Evolutionary conservation across 2,329 filamentous ascomycete genomes (phyloP).

Genomic region (Clarireedia monteithiana): DNA sequence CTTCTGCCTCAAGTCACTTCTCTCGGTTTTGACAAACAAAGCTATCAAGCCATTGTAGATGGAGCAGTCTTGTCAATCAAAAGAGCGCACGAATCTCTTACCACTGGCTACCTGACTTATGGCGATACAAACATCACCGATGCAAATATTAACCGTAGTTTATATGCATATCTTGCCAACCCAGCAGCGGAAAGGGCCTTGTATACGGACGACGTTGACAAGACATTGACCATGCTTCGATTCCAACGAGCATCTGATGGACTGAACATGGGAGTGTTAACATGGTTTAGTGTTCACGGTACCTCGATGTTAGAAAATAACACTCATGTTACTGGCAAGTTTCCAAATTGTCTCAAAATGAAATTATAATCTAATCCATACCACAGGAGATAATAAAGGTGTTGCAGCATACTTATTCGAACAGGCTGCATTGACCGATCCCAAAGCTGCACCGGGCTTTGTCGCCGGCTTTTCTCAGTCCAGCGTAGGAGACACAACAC

Average conservation of each 20-base stretch:
- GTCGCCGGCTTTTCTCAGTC: conserved; percentile 89
- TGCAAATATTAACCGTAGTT: conserved; percentile 82
- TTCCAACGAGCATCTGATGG: conserved; percentile 67
- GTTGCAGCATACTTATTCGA: conserved; percentile 83
- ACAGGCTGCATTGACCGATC: conserved; percentile 48
- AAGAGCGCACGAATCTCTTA: conserved; percentile 65
- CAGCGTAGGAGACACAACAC: conserved; percentile 83
- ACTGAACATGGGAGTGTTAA: conserved; percentile 71
- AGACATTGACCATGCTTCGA: conserved; percentile 69
- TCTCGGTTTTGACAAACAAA: conserved; percentile 75
- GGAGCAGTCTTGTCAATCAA: conserved; percentile 75
- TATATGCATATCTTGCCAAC: conserved; percentile 81
- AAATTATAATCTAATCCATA: background rate
- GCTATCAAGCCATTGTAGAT: conserved; percentile 84
- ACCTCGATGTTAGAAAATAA: conserved; percentile 89
- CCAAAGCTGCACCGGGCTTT: conserved; percentile 57
- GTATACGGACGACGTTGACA: conserved; percentile 59
- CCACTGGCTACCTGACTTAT: conserved; percentile 58
- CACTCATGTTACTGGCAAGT: conserved; percentile 66
- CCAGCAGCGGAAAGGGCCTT: conserved; percentile 63
- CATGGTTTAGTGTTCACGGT: conserved; percentile 76
- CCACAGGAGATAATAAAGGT: conserved; percentile 68
- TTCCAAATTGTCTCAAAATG: background rate
- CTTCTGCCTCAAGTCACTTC: conserved; percentile 84
- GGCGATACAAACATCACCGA: conserved; percentile 62